Evolutionary conservation across 331 rosid genomes (phyloP).

Genomic region (Rosa hybrid): DNA sequence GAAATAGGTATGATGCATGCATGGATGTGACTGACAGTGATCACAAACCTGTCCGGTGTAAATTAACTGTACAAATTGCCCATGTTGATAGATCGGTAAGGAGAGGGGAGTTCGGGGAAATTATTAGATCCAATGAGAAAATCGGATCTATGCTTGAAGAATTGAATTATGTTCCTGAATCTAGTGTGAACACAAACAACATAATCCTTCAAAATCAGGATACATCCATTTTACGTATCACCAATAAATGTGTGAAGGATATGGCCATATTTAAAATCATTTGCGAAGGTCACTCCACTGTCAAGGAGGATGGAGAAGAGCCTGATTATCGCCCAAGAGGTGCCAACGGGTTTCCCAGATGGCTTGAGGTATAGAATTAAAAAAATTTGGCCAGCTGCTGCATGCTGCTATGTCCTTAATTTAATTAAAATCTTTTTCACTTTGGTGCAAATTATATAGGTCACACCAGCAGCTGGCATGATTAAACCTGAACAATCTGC

Average conservation of each 20-base stretch:
- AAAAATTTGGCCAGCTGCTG: not conserved
- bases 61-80: slow-evolving; percentile 67
- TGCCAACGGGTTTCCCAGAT: slow-evolving; percentile 86
- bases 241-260: slow-evolving; percentile 63
- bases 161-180: slow-evolving; percentile 63
- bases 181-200: slow-evolving; percentile 52
- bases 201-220: slow-evolving; percentile 82
- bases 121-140: slow-evolving; percentile 63
- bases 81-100: slow-evolving; percentile 87
- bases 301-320: slow-evolving; percentile 62
- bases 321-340: slow-evolving; percentile 61
- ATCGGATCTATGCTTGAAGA: slow-evolving; percentile 64
- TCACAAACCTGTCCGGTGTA: slow-evolving; percentile 97
- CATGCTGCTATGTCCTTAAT: not conserved
- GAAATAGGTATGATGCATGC: slow-evolving; percentile 86
- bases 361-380: slow-evolving; percentile 85
- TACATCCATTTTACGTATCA: slow-evolving; percentile 49
- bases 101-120: slow-evolving; percentile 78
- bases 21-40: slow-evolving; percentile 99
- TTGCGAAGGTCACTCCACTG: slow-evolving; percentile 64
- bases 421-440: not conserved
- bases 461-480: slow-evolving; percentile 75
- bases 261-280: slow-evolving; percentile 61
- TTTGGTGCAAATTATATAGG: slow-evolving; percentile 37
- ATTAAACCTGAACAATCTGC: slow-evolving; percentile 68